Evolutionary conservation across 306 rosid species (phyloP), one percentile per base, ranked within the genome.

Genomic region (Ammopiptanthus mongolicus): DNA sequence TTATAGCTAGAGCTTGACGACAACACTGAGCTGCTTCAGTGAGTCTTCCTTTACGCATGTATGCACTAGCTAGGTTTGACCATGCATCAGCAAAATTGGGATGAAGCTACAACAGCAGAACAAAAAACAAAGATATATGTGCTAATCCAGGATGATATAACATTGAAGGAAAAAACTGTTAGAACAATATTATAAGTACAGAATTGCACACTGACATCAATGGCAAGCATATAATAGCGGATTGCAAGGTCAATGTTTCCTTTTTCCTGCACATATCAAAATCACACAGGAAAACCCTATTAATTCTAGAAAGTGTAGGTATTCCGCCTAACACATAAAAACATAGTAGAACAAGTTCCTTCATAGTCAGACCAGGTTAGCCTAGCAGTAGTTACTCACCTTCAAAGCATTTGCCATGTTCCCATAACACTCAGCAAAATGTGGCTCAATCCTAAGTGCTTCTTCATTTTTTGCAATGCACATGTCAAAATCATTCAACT

Each of bases 331-430:
- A 60, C 34, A 42, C 19, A 42, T 6, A 69, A 15, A 23, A 39
- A 74, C n/a, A 47, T 1, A 59, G 77, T 7, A 37, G 11, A 31
- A 47, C 69, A 47, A 64, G 14, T 28, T 50, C 39, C 39, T n/a
- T 33, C 28, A 25, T 19, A n/a, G 2, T 21, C 22, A 51, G 29
- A 39, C 48, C 41, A 65, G 28, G 10, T n/a, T n/a, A n/a, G n/a
- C n/a, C n/a, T 33, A 46, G 46, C 12, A 17, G 39, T 17, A 1
- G 56, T 29, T 28, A 75, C 50, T 58, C 72, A 89, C 99, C 94
- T 96, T 96, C 99, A 92, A 96, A 44, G 99, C 99, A 85, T 96
- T 96, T 41, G 99, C 99, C 99, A 96, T 92, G 79, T 96, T 96
- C 59, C 99, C 99, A 48, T 96, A 96, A 77, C 99, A 92, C 86